Evolutionary conservation across 2,329 filamentous ascomycete species (phyloP), one percentile per base, ranked within the genome.

Genomic region (Ophiocordyceps camponoti-floridani): DNA sequence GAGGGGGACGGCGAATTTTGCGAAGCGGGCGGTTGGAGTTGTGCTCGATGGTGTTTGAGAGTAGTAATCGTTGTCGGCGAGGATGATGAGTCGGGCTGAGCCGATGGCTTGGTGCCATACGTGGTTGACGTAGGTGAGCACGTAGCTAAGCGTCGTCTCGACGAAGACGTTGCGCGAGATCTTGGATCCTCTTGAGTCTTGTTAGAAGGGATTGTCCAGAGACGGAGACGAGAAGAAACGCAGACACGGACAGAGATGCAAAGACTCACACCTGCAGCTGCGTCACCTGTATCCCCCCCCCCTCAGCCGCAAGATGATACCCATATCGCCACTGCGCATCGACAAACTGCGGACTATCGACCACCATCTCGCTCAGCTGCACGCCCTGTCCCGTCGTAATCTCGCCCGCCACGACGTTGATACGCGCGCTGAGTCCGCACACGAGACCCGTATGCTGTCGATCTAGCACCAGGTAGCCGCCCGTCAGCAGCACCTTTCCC

Each of bases 31-130:
- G 19, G 44, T 18, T 47, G 44, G 9, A 44, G 46, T 11, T 5
- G 53, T 56, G 23, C 13, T 16, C 3, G 55, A 60, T 45, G 60
- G 58, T 16, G 67, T 58, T 46, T 61, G 77, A 4, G 91, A 95
- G 68, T 96, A 98, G 72, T 98, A 98, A 66, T 93, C 85, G 57
- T 91, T 88, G 64, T 95, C 87, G 48, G 91, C 89, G 33, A 96
- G 75, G 58, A 98, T 89, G 48, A 84, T 87, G 59, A 96, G 75
- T 13, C 77, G 77, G 28, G 82, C 66, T 4, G 87, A 76, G 13
- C 72, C 71, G 56, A 91, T 77, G 56, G 64, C 72, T 52, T 65
- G 56, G 56, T 44, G 62, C 58, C 6, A 50, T 50, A 67, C 48
- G 43, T 61, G 58, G 59, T 69, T 60, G 64, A 85, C 79, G 64